phyloP scores from a whole-genome alignment of 352 stramenopile species.

The Phytophthora agathidicida region DNA sequence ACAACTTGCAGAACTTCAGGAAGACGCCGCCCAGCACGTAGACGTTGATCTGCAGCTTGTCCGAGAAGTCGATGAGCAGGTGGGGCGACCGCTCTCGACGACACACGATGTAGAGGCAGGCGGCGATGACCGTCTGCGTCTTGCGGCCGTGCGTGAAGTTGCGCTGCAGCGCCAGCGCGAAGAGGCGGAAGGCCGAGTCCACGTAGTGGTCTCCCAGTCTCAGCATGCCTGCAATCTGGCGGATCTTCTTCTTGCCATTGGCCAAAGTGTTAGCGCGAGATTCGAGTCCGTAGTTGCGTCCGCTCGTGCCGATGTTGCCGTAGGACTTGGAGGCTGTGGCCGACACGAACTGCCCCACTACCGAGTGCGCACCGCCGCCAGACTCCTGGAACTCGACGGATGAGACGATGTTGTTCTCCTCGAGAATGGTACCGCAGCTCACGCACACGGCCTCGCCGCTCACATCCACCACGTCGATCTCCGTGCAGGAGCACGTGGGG shows the following conservation, averaged over 20 bases:
- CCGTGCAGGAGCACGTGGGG: constrained; percentile 94
- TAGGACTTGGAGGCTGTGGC: constrained; percentile 92
- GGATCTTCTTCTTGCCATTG: constrained; percentile 94
- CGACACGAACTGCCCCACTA: constrained; percentile 97
- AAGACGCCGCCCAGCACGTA: constrained; percentile 89
- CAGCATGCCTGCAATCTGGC: constrained; percentile 94
- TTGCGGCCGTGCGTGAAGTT: constrained; percentile 98
- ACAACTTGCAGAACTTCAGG: constrained; percentile 92
- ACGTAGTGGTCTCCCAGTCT: constrained; percentile 95
- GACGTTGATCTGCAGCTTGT: constrained; percentile 97
- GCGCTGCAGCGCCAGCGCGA: constrained; percentile 94
- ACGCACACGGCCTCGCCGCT: constrained; percentile 89
- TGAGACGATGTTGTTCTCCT: constrained; percentile 98
- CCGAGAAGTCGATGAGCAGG: constrained; percentile 99
- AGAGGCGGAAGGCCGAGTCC: constrained; percentile 96
- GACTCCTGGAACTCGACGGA: constrained; percentile 97
- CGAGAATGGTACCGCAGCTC: constrained; percentile 93
- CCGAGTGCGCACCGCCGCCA: constrained; percentile 86
- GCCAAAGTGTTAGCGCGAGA: constrained; percentile 96
- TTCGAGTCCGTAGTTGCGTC: constrained; percentile 94
- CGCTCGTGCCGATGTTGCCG: constrained; percentile 84
- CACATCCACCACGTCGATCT: constrained; percentile 95
- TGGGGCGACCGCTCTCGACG: constrained; percentile 97
- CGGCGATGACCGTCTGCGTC: constrained; percentile 96
- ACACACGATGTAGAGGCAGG: constrained; percentile 99